phyloP scores from a whole-genome alignment of 1,284 basidiomycete genomes.

The Anthracocystis panici-leucophaei region DNA sequence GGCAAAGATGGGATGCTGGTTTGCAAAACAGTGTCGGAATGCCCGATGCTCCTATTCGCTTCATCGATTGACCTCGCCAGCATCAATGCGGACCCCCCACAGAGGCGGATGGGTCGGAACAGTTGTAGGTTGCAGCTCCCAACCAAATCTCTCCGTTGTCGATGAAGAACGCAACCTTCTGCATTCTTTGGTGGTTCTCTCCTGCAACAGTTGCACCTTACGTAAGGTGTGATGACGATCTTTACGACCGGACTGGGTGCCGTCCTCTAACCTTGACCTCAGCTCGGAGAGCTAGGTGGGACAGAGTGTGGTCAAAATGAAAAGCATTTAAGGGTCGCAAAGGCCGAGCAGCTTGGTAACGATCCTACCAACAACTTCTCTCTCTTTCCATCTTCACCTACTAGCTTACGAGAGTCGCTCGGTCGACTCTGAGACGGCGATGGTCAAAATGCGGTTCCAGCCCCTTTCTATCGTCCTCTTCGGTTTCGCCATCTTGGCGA shows the following conservation, averaged over 20 bases:
- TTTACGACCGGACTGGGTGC: too few relatives aligned
- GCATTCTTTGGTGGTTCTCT: background rate
- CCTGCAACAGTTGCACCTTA: background rate
- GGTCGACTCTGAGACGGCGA: background rate
- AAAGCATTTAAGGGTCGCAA: too few relatives aligned
- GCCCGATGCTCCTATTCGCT: background rate
- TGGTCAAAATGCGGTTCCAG: conserved; percentile 17
- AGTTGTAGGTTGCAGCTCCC: background rate
- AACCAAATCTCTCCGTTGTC: background rate
- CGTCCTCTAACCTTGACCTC: too few relatives aligned
- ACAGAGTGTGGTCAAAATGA: too few relatives aligned
- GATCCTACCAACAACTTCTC: background rate
- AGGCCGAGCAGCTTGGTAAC: too few relatives aligned
- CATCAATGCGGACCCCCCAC: background rate
- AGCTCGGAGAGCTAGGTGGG: too few relatives aligned
- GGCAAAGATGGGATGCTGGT: background rate
- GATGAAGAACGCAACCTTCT: background rate
- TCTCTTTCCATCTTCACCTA: background rate
- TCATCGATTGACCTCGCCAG: background rate
- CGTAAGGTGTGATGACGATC: too few relatives aligned
- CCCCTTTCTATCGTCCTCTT: background rate
- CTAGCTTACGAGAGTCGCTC: background rate
- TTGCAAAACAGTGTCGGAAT: background rate
- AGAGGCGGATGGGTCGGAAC: background rate
- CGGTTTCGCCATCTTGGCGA: background rate